Evolutionary conservation across 108 stramenopile genomes (phyloP).

Genomic region (Fistulifera solaris): DNA sequence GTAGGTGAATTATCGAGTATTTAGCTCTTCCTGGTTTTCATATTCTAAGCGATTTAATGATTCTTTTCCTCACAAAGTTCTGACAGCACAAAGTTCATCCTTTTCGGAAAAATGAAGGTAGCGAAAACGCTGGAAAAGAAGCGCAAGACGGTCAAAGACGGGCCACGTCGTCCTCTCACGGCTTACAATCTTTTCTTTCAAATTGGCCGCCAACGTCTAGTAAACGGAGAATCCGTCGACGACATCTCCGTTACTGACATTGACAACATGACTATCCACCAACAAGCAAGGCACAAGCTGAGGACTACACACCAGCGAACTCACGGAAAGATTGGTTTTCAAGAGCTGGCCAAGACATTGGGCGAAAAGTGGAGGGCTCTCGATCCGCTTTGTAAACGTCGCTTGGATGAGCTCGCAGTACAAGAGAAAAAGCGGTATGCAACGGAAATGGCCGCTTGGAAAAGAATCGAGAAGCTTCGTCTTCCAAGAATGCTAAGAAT

Average conservation of each 20-base stretch:
- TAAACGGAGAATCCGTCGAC: slow-evolving; percentile 11
- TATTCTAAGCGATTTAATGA: no score
- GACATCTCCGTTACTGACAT: no score
- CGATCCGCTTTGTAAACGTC: neutral
- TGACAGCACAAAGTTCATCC: no score
- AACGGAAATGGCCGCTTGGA: neutral
- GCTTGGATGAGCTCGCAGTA: neutral
- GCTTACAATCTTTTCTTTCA: slow-evolving; percentile 52
- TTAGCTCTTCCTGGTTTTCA: no score
- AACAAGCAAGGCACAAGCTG: no score
- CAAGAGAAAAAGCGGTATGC: neutral
- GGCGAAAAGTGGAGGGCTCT: slow-evolving; percentile 47
- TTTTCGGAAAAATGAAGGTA: no score
- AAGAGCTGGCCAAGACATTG: slow-evolving; percentile 57
- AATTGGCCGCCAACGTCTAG: slow-evolving; percentile 32
- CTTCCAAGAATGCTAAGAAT: no score
- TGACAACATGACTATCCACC: no score
- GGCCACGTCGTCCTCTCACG: slow-evolving; percentile 35
- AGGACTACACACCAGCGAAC: slow-evolving; percentile 4
- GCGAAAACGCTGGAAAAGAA: slow-evolving; percentile 12
- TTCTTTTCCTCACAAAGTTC: no score
- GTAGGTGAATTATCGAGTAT: no score
- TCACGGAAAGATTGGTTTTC: slow-evolving; percentile 74
- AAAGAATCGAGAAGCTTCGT: no score
- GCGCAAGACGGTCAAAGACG: slow-evolving; percentile 28